Conservation (phyloP, 2,329 filamentous ascomycete species). For the Diaporthe sp. region DNA sequence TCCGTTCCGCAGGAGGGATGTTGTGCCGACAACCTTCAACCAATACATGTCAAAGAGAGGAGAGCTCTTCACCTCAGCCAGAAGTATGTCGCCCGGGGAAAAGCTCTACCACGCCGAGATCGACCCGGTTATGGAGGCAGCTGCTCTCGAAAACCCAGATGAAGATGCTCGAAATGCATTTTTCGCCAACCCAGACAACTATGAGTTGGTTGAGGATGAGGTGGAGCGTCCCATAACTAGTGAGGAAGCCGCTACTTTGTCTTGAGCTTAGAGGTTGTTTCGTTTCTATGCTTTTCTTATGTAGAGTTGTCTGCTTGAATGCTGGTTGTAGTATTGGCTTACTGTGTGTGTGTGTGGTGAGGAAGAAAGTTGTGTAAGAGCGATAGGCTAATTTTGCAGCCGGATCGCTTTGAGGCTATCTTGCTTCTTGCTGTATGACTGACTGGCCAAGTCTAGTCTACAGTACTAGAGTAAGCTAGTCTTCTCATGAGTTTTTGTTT, state of each 20-base stretch:
- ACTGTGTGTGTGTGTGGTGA: background rate
- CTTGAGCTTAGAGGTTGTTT: background rate
- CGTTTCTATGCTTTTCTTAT: background rate
- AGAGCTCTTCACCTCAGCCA: background rate
- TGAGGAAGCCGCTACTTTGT: background rate
- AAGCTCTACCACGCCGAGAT: conserved; percentile 2
- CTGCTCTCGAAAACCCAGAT: background rate
- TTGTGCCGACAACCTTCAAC: background rate
- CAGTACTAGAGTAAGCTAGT: no score
- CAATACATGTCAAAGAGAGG: conserved; percentile 8
- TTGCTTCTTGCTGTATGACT: no score
- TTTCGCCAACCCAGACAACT: conserved; percentile 4
- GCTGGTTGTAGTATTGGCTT: background rate
- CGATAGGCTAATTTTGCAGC: no score
- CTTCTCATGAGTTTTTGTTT: no score
- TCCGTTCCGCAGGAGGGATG: background rate
- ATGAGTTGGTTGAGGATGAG: conserved; percentile 11
- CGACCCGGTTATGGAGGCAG: background rate
- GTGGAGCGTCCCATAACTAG: background rate
- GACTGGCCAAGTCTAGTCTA: no score
- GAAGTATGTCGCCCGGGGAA: background rate
- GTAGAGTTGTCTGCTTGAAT: background rate
- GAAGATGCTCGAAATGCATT: background rate
- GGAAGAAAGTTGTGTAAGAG: background rate
- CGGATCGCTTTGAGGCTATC: no score